A percentile compares a stretch with the other conserved stretches of the same genome.
phyloP scores from a whole-genome alignment of 2,329 filamentous ascomycete genomes.

The Fusarium incarnatum region DNA sequence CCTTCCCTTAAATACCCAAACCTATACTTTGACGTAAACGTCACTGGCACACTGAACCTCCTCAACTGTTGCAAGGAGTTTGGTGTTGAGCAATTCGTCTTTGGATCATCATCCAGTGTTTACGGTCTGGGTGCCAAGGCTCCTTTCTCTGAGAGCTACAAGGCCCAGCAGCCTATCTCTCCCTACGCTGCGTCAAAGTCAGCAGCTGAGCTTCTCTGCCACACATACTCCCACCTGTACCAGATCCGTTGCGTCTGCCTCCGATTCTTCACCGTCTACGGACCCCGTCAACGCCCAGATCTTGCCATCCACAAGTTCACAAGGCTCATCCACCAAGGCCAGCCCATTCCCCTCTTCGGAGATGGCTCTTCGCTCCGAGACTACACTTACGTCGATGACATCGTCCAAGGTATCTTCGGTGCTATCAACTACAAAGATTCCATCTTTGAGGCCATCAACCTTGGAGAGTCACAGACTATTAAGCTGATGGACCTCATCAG shows the following conservation, averaged over 20 bases:
- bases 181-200: slow-evolving; percentile 17
- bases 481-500: slow-evolving; percentile 3
- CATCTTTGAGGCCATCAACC: slow-evolving; percentile 9
- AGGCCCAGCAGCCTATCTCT: slow-evolving; percentile 1
- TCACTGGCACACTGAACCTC: slow-evolving; percentile 16
- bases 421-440: slow-evolving; percentile 1
- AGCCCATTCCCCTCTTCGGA: slow-evolving; percentile 11
- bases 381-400: slow-evolving; percentile 17
- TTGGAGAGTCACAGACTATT: slow-evolving; percentile 20
- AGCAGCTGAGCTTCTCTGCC: slow-evolving; percentile 2
- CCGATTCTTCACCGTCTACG: slow-evolving; percentile 20
- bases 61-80: slow-evolving; percentile 13
- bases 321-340: slow-evolving; percentile 14
- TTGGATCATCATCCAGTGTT: slow-evolving; percentile 18
- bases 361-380: slow-evolving; percentile 2
- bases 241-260: slow-evolving; percentile 19
- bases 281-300: slow-evolving; percentile 11
- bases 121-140: slow-evolving; percentile 11
- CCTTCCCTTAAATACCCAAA: slow-evolving; percentile 1
- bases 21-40: slow-evolving; percentile 16
- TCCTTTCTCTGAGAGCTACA: slow-evolving; percentile 12
- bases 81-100: slow-evolving; percentile 10
- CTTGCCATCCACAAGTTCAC: slow-evolving; percentile 24
- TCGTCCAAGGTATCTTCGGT: slow-evolving; percentile 3
- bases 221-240: slow-evolving; percentile 15